Conservation (phyloP, 2,329 filamentous ascomycete species). For the Diaporthe australafricana region DNA sequence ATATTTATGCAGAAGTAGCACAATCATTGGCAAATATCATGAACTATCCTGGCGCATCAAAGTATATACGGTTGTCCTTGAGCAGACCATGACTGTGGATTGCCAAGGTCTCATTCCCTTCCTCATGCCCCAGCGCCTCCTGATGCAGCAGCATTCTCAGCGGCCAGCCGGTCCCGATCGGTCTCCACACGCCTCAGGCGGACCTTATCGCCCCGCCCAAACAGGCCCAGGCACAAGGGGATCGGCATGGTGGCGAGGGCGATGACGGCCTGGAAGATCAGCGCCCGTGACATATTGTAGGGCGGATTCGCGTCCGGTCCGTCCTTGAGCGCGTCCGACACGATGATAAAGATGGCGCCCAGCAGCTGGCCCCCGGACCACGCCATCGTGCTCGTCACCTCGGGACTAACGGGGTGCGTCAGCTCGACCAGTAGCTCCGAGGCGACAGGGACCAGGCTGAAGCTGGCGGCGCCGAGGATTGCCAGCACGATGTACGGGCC, state of each 20-base stretch:
- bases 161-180: conserved; percentile 46
- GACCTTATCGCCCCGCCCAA: conserved; percentile 69
- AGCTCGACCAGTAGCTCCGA: conserved; percentile 91
- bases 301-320: conserved; percentile 67
- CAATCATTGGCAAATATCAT: background rate
- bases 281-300: conserved; percentile 76
- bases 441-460: conserved; percentile 83
- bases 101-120: background rate
- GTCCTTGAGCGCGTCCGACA: conserved; percentile 80
- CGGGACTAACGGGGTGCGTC: conserved; percentile 86
- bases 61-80: background rate
- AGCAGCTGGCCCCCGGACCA: conserved; percentile 90
- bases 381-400: conserved; percentile 83
- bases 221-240: conserved; percentile 76
- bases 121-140: conserved; percentile 38
- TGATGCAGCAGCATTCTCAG: conserved; percentile 34
- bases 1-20: conserved; percentile 1
- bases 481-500: conserved; percentile 82
- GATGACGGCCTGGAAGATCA: conserved; percentile 84
- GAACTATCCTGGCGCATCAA: background rate
- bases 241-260: conserved; percentile 73
- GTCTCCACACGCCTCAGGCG: conserved; percentile 61
- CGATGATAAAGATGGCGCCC: conserved; percentile 85
- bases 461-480: conserved; percentile 82
- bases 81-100: background rate